Percentiles rank a stretch among this genome's conserved stretches.
These are phyloP conservation scores for Iris macrosiphon DNA, from an alignment of 106 monocot species.

Conservation along the genomic window DNA sequence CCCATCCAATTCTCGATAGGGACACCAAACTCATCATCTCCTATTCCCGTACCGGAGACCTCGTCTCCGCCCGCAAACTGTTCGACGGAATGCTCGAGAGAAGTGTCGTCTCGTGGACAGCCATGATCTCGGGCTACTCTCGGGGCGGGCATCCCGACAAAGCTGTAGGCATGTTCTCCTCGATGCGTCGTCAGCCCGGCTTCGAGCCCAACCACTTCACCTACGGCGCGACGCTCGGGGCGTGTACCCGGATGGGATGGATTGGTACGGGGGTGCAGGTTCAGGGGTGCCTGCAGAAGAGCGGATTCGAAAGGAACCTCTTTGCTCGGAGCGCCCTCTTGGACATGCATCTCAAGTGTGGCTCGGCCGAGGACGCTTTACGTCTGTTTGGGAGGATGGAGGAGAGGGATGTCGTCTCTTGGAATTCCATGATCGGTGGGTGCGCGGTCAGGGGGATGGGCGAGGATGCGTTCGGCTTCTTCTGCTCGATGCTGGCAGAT, in stretches of 20 bases:
- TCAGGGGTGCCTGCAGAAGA: slow-evolving; percentile 51
- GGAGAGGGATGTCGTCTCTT: slow-evolving; percentile 54
- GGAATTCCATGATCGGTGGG: slow-evolving; percentile 76
- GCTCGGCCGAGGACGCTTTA: slow-evolving; percentile 40
- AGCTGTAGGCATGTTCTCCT: slow-evolving; percentile 34
- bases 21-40: slow-evolving; percentile 61
- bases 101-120: slow-evolving; percentile 76
- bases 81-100: slow-evolving; percentile 62
- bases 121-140: slow-evolving; percentile 60
- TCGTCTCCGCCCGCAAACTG: slow-evolving; percentile 39
- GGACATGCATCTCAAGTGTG: slow-evolving; percentile 63
- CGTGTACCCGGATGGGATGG: slow-evolving; percentile 32
- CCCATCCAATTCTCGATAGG: slow-evolving; percentile 25
- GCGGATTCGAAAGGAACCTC: slow-evolving; percentile 32
- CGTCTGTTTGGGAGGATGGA: slow-evolving; percentile 39
- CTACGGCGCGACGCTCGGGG: slow-evolving; percentile 45
- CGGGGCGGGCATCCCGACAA: slow-evolving; percentile 31
- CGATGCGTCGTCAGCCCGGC: slow-evolving; percentile 37
- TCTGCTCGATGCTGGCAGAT: slow-evolving; percentile 45
- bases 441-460: slow-evolving; percentile 34
- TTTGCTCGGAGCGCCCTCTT: slow-evolving; percentile 59
- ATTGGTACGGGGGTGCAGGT: slow-evolving; percentile 39
- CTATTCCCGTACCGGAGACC: slow-evolving; percentile 35
- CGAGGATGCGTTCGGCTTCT: slow-evolving; percentile 34
- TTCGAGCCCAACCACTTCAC: slow-evolving; percentile 59